Conservation (phyloP, 148 eudicot species). For the Rhododendron mucronatum region DNA sequence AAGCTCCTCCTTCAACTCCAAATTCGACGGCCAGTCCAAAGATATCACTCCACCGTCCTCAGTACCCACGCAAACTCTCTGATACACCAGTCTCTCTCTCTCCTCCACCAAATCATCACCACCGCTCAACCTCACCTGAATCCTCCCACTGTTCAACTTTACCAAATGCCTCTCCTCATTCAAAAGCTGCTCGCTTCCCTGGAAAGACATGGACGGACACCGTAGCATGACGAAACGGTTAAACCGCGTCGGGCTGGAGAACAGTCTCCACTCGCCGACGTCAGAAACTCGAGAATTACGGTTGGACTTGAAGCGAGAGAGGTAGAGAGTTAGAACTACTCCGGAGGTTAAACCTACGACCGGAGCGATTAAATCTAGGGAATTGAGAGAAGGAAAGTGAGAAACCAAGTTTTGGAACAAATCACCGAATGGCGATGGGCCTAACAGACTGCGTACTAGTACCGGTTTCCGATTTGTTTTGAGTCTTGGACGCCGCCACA, state of each 20-base stretch:
- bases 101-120: slow-evolving; percentile 12
- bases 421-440: slow-evolving; percentile 13
- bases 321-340: slow-evolving; percentile 22
- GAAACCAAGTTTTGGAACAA: slow-evolving; percentile 25
- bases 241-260: slow-evolving; percentile 79
- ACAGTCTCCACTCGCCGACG: slow-evolving; percentile 67
- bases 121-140: slow-evolving; percentile 16
- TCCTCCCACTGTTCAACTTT: slow-evolving; percentile 23
- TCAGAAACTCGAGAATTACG: slow-evolving; percentile 9
- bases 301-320: slow-evolving; percentile 11
- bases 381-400: slow-evolving; percentile 23
- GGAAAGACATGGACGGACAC: slow-evolving; percentile 57
- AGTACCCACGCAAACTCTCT: slow-evolving; percentile 63
- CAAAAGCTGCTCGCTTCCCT: slow-evolving; percentile 41
- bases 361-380: slow-evolving; percentile 33
- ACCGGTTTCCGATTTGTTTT: slow-evolving; percentile 1
- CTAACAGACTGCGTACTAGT: slow-evolving; percentile 10
- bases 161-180: slow-evolving; percentile 61
- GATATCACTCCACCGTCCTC: slow-evolving; percentile 83
- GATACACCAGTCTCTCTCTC: slow-evolving; percentile 46
- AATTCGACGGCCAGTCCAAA: slow-evolving; percentile 78
- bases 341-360: slow-evolving; percentile 55
- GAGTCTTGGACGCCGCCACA: slow-evolving; percentile 24
- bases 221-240: slow-evolving; percentile 73
- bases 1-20: slow-evolving; percentile 61